Evolutionary conservation across 2,329 filamentous ascomycete species (phyloP).

Genomic region (Diaporthe longicolla): DNA sequence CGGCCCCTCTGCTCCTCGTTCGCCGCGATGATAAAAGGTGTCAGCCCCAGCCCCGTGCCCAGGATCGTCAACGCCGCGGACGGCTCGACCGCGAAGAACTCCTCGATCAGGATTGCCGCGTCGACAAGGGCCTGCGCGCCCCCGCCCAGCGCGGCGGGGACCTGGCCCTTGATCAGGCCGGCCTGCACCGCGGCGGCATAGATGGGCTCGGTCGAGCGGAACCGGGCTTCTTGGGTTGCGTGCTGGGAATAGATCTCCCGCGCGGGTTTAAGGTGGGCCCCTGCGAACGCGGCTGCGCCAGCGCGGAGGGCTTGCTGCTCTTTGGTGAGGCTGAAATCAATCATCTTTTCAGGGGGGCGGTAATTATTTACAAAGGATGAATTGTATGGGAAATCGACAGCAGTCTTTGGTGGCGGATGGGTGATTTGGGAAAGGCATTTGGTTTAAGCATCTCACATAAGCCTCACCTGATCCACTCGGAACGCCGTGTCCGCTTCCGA

Average conservation of each 20-base stretch:
- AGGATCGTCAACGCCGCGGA: slow-evolving; percentile 38
- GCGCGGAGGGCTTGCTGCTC: slow-evolving; percentile 24
- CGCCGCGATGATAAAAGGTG: slow-evolving; percentile 32
- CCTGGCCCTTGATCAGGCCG: slow-evolving; percentile 38
- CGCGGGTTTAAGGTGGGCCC: slow-evolving; percentile 15
- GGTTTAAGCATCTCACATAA: slow-evolving; percentile 17
- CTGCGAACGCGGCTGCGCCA: slow-evolving; percentile 30
- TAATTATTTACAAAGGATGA: too few relatives aligned
- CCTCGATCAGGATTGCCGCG: slow-evolving; percentile 39
- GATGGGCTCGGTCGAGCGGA: slow-evolving; percentile 27
- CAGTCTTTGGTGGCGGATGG: neutral
- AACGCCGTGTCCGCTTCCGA: neutral
- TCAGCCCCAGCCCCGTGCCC: slow-evolving; percentile 36
- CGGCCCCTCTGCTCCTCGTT: slow-evolving; percentile 3
- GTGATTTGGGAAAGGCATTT: neutral
- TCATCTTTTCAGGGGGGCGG: neutral
- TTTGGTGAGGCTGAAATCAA: slow-evolving; percentile 30
- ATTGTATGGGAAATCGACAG: too few relatives aligned
- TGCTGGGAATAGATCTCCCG: slow-evolving; percentile 6
- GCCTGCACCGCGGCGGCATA: slow-evolving; percentile 27
- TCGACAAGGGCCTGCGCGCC: slow-evolving; percentile 27
- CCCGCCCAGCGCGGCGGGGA: slow-evolving; percentile 36
- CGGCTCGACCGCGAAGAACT: slow-evolving; percentile 39
- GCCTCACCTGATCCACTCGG: neutral
- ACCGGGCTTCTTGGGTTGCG: slow-evolving; percentile 30